These are phyloP conservation scores for Candida pini DNA, from an alignment of 805 yeast species.

Conservation along the genomic window DNA sequence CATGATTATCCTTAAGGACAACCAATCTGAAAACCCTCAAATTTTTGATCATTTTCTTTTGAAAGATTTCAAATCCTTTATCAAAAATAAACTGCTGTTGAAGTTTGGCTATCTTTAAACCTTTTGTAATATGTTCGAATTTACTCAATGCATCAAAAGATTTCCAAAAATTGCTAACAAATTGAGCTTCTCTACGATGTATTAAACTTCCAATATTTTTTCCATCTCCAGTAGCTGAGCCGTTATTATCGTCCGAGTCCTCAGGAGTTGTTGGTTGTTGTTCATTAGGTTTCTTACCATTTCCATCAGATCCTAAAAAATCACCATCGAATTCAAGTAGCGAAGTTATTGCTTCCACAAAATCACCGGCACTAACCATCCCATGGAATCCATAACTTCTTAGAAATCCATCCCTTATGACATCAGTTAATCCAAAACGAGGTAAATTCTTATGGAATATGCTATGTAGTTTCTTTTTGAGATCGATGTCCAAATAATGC, in stretches of 20 bases:
- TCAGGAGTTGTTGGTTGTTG: conserved; percentile 14
- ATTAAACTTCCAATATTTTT: conserved; percentile 25
- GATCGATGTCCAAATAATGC: conserved; percentile 78
- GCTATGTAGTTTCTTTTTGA: conserved; percentile 66
- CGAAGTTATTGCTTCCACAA: conserved; percentile 84
- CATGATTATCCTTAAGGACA: conserved; percentile 68
- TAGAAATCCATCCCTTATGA: conserved; percentile 80
- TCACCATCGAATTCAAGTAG: conserved; percentile 64
- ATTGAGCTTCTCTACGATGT: conserved; percentile 27
- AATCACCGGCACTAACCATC: conserved; percentile 84
- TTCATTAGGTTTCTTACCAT: conserved; percentile 11
- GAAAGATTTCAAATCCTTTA: conserved; percentile 86
- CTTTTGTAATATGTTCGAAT: conserved; percentile 54
- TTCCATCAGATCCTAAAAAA: conserved; percentile 10
- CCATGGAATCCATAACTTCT: conserved; percentile 87
- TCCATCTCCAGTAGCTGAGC: conserved; percentile 24
- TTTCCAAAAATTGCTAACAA: conserved; percentile 44
- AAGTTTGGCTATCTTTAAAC: conserved; percentile 76
- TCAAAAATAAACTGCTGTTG: conserved; percentile 80
- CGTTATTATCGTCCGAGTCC: conserved; percentile 20
- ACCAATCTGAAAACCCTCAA: conserved; percentile 78
- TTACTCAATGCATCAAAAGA: conserved; percentile 50
- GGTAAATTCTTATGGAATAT: conserved; percentile 69
- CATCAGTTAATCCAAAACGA: conserved; percentile 73
- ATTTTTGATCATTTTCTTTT: conserved; percentile 73